Percentiles rank a stretch among this genome's conserved stretches.
Evolutionary conservation across 345 rosid species (phyloP).

Genomic region (Atalantia buxifolia): DNA sequence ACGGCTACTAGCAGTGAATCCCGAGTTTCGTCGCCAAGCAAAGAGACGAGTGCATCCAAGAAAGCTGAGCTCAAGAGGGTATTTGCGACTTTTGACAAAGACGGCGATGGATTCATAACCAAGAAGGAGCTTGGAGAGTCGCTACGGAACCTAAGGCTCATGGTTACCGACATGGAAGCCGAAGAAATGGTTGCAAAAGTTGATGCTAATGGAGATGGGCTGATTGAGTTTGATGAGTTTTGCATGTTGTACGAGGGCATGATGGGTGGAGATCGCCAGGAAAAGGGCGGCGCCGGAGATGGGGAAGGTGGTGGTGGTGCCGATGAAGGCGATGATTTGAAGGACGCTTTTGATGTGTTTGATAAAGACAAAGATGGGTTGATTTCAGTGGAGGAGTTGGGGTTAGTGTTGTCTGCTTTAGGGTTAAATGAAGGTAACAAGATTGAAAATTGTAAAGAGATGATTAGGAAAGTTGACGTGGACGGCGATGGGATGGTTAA

Average conservation of each 20-base stretch:
- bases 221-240: slow-evolving; percentile 56
- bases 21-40: neutral
- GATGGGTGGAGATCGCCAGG: slow-evolving; percentile 12
- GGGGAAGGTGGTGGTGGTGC: neutral
- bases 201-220: slow-evolving; percentile 56
- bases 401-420: slow-evolving; percentile 42
- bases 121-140: slow-evolving; percentile 37
- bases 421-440: slow-evolving; percentile 53
- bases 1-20: neutral
- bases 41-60: neutral
- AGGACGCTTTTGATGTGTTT: slow-evolving; percentile 63
- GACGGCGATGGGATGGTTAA: slow-evolving; percentile 72
- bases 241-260: slow-evolving; percentile 22
- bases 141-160: slow-evolving; percentile 21
- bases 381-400: slow-evolving; percentile 56
- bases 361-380: slow-evolving; percentile 61
- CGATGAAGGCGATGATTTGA: slow-evolving; percentile 29
- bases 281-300: slow-evolving; percentile 4
- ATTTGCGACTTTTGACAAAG: slow-evolving; percentile 48
- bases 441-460: slow-evolving; percentile 47
- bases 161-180: slow-evolving; percentile 26
- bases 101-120: slow-evolving; percentile 58
- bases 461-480: slow-evolving; percentile 57
- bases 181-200: slow-evolving; percentile 41
- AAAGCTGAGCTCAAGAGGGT: slow-evolving; percentile 29